These are phyloP conservation scores for Astrephomene gubernaculifera DNA, from an alignment of 139 green algal species.

Conservation along the genomic window DNA sequence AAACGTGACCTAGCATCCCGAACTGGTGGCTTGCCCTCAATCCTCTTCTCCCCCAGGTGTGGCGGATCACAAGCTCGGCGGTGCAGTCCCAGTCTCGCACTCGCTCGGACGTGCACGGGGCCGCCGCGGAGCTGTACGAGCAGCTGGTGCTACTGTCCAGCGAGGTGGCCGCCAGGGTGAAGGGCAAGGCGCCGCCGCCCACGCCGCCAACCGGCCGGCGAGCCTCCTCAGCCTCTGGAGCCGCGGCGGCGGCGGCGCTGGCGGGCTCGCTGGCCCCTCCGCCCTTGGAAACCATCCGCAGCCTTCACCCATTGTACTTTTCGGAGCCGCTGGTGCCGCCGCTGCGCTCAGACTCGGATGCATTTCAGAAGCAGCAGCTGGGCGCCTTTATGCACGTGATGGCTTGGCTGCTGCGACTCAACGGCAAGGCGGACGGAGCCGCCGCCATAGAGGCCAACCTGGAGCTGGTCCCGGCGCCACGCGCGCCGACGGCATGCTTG, in stretches of 20 bases:
- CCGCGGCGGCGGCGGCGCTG: not conserved
- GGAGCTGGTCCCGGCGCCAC: constrained; percentile 24
- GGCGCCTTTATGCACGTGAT: constrained; percentile 47
- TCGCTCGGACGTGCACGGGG: constrained; percentile 46
- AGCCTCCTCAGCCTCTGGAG: not conserved
- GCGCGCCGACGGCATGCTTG: not conserved
- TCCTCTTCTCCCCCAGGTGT: constrained; percentile 31
- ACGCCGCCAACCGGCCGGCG: constrained; percentile 29
- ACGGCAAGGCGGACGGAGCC: constrained; percentile 29
- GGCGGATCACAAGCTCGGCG: constrained; percentile 20
- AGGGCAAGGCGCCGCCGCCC: constrained; percentile 13
- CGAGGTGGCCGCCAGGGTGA: constrained; percentile 18
- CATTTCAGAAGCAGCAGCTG: constrained; percentile 62
- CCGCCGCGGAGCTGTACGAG: constrained; percentile 24
- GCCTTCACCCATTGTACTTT: constrained; percentile 63
- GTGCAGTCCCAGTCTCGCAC: constrained; percentile 41
- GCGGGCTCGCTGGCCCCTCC: constrained; percentile 4
- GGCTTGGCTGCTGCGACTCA: constrained; percentile 54
- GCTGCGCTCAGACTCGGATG: constrained; percentile 38
- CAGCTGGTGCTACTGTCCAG: constrained; percentile 38
- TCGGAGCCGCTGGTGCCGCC: constrained; percentile 49
- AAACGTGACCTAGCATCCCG: no score
- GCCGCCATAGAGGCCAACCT: constrained; percentile 33
- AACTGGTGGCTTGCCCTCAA: no score
- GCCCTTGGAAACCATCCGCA: constrained; percentile 35